Base-by-base conservation (phyloP, 2,329 filamentous ascomycete genomes). In the Ambrosiella cleistominuta region DNA sequence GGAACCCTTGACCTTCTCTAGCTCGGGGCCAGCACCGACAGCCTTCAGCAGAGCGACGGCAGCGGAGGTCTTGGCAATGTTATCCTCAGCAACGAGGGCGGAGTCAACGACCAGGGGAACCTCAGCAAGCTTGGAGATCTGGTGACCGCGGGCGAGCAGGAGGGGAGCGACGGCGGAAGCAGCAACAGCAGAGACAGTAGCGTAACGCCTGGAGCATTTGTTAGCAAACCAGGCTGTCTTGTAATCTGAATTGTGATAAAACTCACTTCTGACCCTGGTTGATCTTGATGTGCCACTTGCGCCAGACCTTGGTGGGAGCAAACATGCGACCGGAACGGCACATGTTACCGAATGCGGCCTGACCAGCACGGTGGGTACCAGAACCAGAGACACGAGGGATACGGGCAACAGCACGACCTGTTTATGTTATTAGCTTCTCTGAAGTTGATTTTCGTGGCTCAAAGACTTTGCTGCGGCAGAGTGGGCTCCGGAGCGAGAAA, bases 311-410 rank as follows among this genome's bases (percentile, higher is more conserved):
- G 78, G 93, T 98, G 67, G 93, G 93, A 68, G 93, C 93, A 79
- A 98, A 98, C 93, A 98, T 98, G 79, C 93, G 93, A 81, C 94
- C 93, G 73, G 91, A 95, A 75, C 93, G 90, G 81, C 93, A 98
- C 89, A 91, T 89, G 87, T 98, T 98, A 88, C 93, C 93, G 77
- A 97, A 98, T 68, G 93, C 93, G 75, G 93, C 93, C 82, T 98
- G 93, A 81, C 93, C 93, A 72, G 93, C 93, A 82, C 93, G 91
- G 85, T 98, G 93, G 74, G 93, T 98, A 88, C 93, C 93, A 80
- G 93, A 91, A 83, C 93, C 93, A 73, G 93, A 97, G 75, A 98
- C 93, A 96, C 93, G 93, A 71, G 94, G 93, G 71, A 98, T 98
- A 97, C 93, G 93, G 75, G 93, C 94, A 72, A 98, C 93, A 76